Conservation (phyloP, 495 filamentous ascomycete species). For the Copromyces sp. region DNA sequence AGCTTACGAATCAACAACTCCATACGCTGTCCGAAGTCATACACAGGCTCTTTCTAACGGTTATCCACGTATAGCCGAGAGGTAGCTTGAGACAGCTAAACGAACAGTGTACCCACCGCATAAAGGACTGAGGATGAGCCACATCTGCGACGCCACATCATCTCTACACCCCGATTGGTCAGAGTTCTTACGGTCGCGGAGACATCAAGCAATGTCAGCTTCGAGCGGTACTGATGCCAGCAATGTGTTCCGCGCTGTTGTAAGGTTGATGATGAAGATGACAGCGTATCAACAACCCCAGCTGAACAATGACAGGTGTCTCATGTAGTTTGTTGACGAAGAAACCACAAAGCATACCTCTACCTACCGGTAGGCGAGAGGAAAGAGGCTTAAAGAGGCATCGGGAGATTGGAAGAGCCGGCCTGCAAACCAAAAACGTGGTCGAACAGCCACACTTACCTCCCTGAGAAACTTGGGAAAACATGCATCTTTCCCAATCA, state of each 20-base stretch:
- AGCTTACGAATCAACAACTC: not conserved
- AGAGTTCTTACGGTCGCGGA: not conserved
- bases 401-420: not conserved
- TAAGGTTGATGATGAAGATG: not conserved
- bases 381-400: not conserved
- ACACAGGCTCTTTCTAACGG: not conserved
- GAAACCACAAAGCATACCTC: not conserved
- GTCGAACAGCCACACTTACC: not conserved
- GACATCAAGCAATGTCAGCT: not conserved
- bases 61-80: not conserved
- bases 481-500: not conserved
- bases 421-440: not conserved
- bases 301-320: not conserved
- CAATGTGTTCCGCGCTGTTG: not conserved
- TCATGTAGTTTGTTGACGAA: not conserved
- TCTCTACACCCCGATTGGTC: not conserved
- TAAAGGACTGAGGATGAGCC: not conserved
- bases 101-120: not conserved
- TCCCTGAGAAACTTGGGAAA: not conserved
- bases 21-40: not conserved
- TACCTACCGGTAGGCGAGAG: too few relatives aligned
- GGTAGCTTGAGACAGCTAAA: not conserved
- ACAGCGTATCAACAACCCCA: not conserved
- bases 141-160: not conserved
- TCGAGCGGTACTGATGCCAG: not conserved